Conservation (phyloP, 2,329 filamentous ascomycete species). For the Amylocarpus encephaloides region DNA sequence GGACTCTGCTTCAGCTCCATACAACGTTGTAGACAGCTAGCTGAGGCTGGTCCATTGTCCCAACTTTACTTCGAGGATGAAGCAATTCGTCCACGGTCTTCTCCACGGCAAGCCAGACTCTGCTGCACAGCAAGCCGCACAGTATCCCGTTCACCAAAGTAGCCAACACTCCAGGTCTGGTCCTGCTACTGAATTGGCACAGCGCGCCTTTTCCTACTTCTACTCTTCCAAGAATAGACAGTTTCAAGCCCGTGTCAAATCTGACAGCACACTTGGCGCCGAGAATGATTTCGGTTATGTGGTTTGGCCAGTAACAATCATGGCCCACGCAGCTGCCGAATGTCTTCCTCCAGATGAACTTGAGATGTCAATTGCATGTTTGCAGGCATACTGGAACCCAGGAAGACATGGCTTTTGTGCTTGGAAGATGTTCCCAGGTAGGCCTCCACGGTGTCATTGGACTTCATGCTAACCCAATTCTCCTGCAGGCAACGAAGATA, state of each 20-base stretch:
- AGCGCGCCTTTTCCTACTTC: slow-evolving; percentile 7
- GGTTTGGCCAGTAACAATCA: slow-evolving; percentile 20
- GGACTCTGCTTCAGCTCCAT: too few species aligned
- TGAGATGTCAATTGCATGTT: not conserved
- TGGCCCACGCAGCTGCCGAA: slow-evolving; percentile 16
- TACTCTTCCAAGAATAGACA: slow-evolving; percentile 7
- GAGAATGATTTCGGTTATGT: slow-evolving; percentile 18
- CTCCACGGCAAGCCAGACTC: not conserved
- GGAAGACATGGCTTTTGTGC: slow-evolving; percentile 17
- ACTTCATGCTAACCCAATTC: too few species aligned
- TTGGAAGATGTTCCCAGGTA: slow-evolving; percentile 19
- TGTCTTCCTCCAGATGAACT: slow-evolving; percentile 8
- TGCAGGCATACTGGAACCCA: slow-evolving; percentile 20
- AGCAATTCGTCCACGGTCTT: not conserved
- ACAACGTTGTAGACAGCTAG: not conserved
- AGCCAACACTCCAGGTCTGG: not conserved
- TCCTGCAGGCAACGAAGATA: slow-evolving; percentile 16
- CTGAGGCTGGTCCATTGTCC: not conserved
- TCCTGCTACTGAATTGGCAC: not conserved
- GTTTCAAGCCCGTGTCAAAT: slow-evolving; percentile 14
- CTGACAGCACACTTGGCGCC: slow-evolving; percentile 9
- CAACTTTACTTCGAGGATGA: not conserved
- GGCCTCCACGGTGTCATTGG: too few species aligned
- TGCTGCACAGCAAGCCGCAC: not conserved
- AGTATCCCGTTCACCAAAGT: not conserved